Percentiles rank a stretch among this genome's conserved stretches.
Conservation (phyloP, 106 monocot genomes). For the Dactylorhiza incarnata region DNA sequence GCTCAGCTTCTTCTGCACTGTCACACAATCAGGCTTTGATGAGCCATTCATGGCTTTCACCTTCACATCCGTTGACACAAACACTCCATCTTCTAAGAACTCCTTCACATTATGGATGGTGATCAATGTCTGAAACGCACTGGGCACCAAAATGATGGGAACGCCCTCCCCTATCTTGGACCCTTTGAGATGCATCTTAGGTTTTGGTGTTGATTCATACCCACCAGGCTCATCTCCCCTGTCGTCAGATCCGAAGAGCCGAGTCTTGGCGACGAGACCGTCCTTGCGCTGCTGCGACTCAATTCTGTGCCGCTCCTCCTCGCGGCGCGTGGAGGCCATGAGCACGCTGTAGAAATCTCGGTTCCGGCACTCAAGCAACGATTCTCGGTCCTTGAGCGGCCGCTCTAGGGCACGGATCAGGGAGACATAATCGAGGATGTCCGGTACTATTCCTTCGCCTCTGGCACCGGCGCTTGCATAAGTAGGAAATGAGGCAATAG, state of each 20-base stretch:
- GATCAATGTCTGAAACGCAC: slow-evolving; percentile 95
- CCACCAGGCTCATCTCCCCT: slow-evolving; percentile 11
- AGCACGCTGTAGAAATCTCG: slow-evolving; percentile 71
- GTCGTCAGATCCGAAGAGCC: slow-evolving; percentile 46
- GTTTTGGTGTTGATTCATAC: slow-evolving; percentile 28
- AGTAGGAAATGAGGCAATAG: slow-evolving; percentile 4
- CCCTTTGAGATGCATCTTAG: slow-evolving; percentile 62
- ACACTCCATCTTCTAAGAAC: slow-evolving; percentile 93
- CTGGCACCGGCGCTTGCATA: slow-evolving; percentile 1
- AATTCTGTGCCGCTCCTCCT: slow-evolving; percentile 65
- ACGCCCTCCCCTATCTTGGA: slow-evolving; percentile 76
- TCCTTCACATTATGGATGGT: slow-evolving; percentile 98
- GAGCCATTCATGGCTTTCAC: slow-evolving; percentile 51
- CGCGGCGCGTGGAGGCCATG: slow-evolving; percentile 40
- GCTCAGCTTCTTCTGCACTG: slow-evolving; percentile 98
- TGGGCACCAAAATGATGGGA: slow-evolving; percentile 96
- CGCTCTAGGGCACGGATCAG: slow-evolving; percentile 66
- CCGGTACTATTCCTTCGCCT: not conserved
- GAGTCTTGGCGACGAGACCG: slow-evolving; percentile 58
- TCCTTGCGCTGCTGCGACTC: slow-evolving; percentile 86
- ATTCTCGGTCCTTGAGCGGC: slow-evolving; percentile 82
- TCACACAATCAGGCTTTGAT: slow-evolving; percentile 76
- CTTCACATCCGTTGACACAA: slow-evolving; percentile 74
- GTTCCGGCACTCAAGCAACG: slow-evolving; percentile 63
- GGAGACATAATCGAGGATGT: slow-evolving; percentile 28